These are phyloP conservation scores for Malassezia furfur DNA, from an alignment of 1,284 basidiomycete species.

Conservation along the genomic window DNA sequence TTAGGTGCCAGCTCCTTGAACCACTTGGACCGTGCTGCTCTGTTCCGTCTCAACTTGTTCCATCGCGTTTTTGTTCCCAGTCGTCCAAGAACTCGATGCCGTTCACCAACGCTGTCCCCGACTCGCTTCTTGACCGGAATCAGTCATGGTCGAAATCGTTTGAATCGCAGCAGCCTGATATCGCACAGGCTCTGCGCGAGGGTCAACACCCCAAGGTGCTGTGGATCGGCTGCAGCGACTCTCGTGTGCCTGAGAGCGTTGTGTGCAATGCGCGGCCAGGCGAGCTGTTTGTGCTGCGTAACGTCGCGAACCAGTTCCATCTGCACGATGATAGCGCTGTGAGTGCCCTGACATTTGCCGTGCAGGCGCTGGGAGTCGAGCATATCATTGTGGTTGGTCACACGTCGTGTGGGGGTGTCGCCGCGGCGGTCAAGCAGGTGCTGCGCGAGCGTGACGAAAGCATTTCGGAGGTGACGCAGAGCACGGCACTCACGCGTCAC, in stretches of 20 bases:
- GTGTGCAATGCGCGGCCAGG: constrained; percentile 40
- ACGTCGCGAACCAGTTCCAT: constrained; percentile 56
- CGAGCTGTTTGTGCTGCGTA: constrained; percentile 47
- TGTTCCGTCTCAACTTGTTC: too few relatives aligned
- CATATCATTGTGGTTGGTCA: constrained; percentile 62
- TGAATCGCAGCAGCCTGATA: constrained; percentile 53
- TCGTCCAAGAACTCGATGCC: constrained; percentile 1
- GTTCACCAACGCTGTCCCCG: constrained; percentile 2
- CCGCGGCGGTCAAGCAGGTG: constrained; percentile 40
- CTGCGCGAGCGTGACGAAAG: constrained; percentile 11
- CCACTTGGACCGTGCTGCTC: too few relatives aligned
- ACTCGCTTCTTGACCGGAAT: constrained; percentile 27
- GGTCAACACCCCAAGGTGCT: constrained; percentile 67
- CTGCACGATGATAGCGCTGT: constrained; percentile 66
- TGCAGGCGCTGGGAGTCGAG: constrained; percentile 67
- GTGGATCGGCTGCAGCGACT: constrained; percentile 56
- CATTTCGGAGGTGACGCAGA: constrained; percentile 14
- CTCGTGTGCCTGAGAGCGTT: constrained; percentile 52
- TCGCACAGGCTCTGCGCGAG: constrained; percentile 57
- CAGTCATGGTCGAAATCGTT: constrained; percentile 26
- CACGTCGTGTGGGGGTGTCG: constrained; percentile 50
- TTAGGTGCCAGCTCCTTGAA: too few relatives aligned
- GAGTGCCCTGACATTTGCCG: constrained; percentile 71
- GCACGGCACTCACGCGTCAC: constrained; percentile 32
- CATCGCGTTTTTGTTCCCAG: too few relatives aligned